phyloP scores from a whole-genome alignment of 148 eudicot genomes.

The Fagopyrum homotropicum region DNA sequence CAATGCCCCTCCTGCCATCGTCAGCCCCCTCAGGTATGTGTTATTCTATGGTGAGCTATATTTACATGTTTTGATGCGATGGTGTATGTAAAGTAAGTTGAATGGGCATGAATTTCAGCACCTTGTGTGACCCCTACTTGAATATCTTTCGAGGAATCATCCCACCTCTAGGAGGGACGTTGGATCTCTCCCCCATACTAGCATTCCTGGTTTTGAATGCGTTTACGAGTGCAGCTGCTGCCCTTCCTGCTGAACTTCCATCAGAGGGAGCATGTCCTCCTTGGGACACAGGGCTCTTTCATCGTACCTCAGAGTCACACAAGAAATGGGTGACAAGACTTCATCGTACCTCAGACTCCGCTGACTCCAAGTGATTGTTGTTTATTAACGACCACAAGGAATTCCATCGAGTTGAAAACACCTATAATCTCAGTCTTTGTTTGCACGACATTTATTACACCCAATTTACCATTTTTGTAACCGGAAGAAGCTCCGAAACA shows the following conservation, averaged over 20 bases:
- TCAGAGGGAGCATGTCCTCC: conserved; percentile 21
- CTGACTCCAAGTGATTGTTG: not conserved
- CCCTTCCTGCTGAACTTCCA: conserved; percentile 98
- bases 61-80: not conserved
- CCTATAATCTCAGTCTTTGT: too few relatives aligned
- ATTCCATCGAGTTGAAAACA: not conserved
- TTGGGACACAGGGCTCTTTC: conserved; percentile 25
- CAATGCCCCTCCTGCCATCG: conserved; percentile 75
- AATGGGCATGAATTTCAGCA: conserved; percentile 33
- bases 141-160: conserved; percentile 92
- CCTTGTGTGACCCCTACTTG: conserved; percentile 94
- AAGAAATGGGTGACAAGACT: conserved; percentile 66
- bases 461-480: not conserved
- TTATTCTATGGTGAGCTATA: too few relatives aligned
- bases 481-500: too few relatives aligned
- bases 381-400: not conserved
- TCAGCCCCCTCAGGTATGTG: conserved; percentile 74
- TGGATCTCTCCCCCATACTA: conserved; percentile 90
- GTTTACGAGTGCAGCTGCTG: conserved; percentile 81
- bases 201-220: conserved; percentile 85
- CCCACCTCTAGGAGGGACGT: conserved; percentile 90
- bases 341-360: conserved; percentile 19
- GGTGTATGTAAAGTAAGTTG: not conserved
- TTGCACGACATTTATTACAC: not conserved
- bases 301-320: conserved; percentile 38